Conservation (phyloP, 345 rosid genomes). For the Eucalyptus urophylla region DNA sequence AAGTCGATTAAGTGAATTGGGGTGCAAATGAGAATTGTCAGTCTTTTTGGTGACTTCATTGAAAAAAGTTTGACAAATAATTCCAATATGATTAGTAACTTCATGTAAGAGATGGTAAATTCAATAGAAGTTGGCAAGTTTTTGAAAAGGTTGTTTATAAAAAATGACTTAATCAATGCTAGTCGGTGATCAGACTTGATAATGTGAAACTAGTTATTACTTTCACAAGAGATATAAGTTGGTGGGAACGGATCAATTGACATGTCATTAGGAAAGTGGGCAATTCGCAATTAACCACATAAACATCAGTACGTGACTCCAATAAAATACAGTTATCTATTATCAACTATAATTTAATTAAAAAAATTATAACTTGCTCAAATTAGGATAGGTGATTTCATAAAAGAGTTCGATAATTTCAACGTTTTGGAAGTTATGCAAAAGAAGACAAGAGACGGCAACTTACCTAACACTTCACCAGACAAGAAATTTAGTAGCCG, state of each 20-base stretch:
- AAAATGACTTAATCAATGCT: neutral
- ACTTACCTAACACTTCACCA: neutral
- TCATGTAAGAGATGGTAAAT: neutral
- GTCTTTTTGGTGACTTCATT: neutral
- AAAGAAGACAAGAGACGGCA: neutral
- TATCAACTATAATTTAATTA: neutral
- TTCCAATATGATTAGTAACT: neutral
- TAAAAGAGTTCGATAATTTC: neutral
- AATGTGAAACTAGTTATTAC: neutral
- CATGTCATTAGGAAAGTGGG: neutral
- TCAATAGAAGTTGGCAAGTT: neutral
- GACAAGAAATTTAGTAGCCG: neutral
- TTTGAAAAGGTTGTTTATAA: neutral
- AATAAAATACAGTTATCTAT: neutral
- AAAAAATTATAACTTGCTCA: neutral
- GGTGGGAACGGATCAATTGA: neutral
- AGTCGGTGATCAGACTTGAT: neutral
- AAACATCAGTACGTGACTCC: neutral
- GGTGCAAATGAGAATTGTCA: neutral
- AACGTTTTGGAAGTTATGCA: neutral
- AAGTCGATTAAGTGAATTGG: neutral
- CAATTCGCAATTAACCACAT: neutral
- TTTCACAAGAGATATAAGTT: neutral
- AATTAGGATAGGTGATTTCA: neutral
- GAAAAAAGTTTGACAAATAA: neutral